Evolutionary conservation across 306 rosid genomes (phyloP), one percentile per base, ranked within the genome.

Genomic region (Lathyrus aphaca): DNA sequence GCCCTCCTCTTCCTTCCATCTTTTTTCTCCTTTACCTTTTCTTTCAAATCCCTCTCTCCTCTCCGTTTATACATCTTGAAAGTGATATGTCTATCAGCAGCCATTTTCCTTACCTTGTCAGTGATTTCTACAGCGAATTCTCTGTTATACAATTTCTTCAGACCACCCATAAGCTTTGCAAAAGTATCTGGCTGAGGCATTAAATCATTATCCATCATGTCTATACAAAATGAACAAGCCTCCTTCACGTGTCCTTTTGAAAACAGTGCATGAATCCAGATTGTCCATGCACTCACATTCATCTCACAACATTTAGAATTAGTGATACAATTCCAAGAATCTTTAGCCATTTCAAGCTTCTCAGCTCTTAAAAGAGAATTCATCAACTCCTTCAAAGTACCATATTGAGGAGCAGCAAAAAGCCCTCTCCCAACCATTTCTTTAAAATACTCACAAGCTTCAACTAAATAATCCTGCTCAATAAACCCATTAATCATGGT

Each of bases 301-400:
- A 91, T 74, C 42, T 87, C 90, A 61, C 94, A 79, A 38, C 84
- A 85, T 57, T 72, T 79, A 62, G 76, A 75, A 58, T 66, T 67
- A 66, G 77, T 79, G 10, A 91, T 74, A 65, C 86, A 85, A 84
- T 82, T 77, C 96, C 96, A 89, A 58, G 82, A 62, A 83, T 89
- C 93, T 74, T 91, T 87, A 14, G 95, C 96, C 87, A 91, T 63
- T 70, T 89, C 96, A 70, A 91, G 90, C 87, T 86, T 91, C 29
- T 76, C 86, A 37, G 82, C 92, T 77, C 91, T 84, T 60, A 86
- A 79, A 69, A 89, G 74, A 63, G 81, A 80, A 81, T 89, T 89
- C 81, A 89, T 65, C 40, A 84, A 53, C 75, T 79, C 94, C 82
- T 91, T 89, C 82, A 91, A 58, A 48, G 84, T 91, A 55, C 97